These are phyloP conservation scores for Botrytis medusae DNA, from an alignment of 2,329 filamentous ascomycete genomes.

Conservation along the genomic window DNA sequence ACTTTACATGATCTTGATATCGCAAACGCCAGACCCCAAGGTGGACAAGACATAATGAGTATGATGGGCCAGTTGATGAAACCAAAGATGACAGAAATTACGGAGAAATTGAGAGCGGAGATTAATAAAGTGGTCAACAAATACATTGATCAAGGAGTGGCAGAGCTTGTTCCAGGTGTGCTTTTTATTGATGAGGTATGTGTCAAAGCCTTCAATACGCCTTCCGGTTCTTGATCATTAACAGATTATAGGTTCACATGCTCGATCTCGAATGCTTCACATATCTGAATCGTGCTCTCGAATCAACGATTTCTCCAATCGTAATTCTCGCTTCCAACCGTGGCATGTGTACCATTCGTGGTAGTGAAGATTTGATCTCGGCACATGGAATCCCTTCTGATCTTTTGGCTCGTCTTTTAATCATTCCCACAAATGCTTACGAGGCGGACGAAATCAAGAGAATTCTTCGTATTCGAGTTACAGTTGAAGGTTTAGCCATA, in stretches of 20 bases:
- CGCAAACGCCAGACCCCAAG: slow-evolving; percentile 91
- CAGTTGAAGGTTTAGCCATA: slow-evolving; percentile 77
- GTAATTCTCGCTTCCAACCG: slow-evolving; percentile 97
- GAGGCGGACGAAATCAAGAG: slow-evolving; percentile 84
- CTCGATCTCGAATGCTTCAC: slow-evolving; percentile 99
- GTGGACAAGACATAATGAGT: slow-evolving; percentile 99
- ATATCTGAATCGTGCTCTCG: slow-evolving; percentile 96
- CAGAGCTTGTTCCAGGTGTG: slow-evolving; percentile 95
- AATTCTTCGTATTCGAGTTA: slow-evolving; percentile 82
- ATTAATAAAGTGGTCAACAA: slow-evolving; percentile 99
- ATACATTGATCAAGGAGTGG: slow-evolving; percentile 97
- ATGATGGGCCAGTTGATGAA: slow-evolving; percentile 99
- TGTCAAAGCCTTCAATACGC: slow-evolving; percentile 23
- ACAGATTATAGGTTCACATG: slow-evolving; percentile 79
- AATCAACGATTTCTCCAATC: slow-evolving; percentile 91
- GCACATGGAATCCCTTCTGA: slow-evolving; percentile 94
- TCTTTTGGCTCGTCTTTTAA: slow-evolving; percentile 88
- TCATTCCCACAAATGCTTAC: slow-evolving; percentile 93
- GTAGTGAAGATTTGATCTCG: slow-evolving; percentile 76
- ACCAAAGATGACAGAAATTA: slow-evolving; percentile 99
- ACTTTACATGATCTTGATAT: slow-evolving; percentile 96
- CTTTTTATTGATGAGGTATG: slow-evolving; percentile 96
- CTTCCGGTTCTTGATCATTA: slow-evolving; percentile 6
- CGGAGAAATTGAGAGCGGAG: slow-evolving; percentile 90
- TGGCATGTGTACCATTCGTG: slow-evolving; percentile 88